Base-by-base conservation (phyloP, 345 rosid species). In the Nephelium lappaceum region DNA sequence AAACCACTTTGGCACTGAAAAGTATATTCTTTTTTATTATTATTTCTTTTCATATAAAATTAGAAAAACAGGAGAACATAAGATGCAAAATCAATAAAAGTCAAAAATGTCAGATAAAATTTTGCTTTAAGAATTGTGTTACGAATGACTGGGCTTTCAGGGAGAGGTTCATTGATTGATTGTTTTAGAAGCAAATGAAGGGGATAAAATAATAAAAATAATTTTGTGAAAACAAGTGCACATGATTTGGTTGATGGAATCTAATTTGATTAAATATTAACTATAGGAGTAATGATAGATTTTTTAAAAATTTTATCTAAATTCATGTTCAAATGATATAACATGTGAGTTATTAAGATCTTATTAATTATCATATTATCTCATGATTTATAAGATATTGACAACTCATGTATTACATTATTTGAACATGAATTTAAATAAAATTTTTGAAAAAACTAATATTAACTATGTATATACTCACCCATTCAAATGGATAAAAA, bases 171-270 rank as follows among this genome's bases (percentile, higher is more conserved):
- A 57, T 57, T 57, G 25, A 2, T 57, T 57, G 23, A 57, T 57
- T 57, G 8, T 5, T 19, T 19, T 8, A 3, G 71, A 67, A 67
- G 23, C 16, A 57, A 57, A 41, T 5, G 21, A 1, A 38, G 18
- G 23, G 8, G 24, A 5, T 5, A 42, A 2, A 49, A 49, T 11
- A 51, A 66, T 19, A n/a, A 38, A 27, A 67, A 57, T 51, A 75
- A 31, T 3, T 55, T n/a, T 27, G 27, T 51, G 42, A 36, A 36
- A 57, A 58, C 75, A 72, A 57, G 19, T 8, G 67, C 76, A 58
- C 67, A 73, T 73, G 76, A 42, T 57, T 10, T 60, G 76, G 31
- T 57, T 19, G 51, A 58, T 38, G 0, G 19, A 72, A 4, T 38
- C 7, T 47, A 45, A 47, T 69, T 67, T 9, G 21, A 68, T 19